Conservation (phyloP, 2,329 filamentous ascomycete genomes). For the Aspergillus ochraceoroseus region DNA sequence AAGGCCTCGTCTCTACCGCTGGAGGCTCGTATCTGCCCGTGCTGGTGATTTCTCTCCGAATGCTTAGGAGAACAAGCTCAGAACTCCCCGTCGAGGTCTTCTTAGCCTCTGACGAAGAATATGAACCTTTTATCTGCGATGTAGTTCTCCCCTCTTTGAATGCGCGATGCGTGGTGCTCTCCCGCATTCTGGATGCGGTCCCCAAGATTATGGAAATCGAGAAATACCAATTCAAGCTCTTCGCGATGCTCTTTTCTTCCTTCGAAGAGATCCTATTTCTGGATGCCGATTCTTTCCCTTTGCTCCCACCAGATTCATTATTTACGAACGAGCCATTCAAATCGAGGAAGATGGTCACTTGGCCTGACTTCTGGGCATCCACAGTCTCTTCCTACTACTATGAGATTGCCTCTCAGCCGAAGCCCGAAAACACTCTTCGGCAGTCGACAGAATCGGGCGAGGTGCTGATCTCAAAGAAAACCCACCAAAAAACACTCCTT, state of each 20-base stretch:
- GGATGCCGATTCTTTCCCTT: constrained; percentile 47
- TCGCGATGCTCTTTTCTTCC: constrained; percentile 48
- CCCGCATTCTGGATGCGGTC: constrained; percentile 37
- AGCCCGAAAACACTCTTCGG: constrained; percentile 22
- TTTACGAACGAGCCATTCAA: constrained; percentile 43
- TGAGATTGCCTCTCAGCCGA: constrained; percentile 33
- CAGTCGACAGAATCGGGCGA: constrained; percentile 45
- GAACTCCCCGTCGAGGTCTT: constrained; percentile 46
- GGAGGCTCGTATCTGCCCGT: constrained; percentile 43
- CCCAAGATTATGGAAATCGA: constrained; percentile 32
- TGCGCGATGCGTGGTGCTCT: constrained; percentile 44
- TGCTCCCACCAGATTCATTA: constrained; percentile 41
- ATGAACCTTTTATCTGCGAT: constrained; percentile 43
- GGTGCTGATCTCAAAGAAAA: constrained; percentile 43
- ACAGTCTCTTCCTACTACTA: constrained; percentile 40
- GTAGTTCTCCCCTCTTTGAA: constrained; percentile 42
- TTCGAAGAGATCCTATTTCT: constrained; percentile 49
- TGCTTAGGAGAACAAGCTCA: constrained; percentile 44
- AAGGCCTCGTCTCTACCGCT: constrained; percentile 47
- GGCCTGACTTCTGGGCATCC: constrained; percentile 48
- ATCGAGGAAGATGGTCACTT: constrained; percentile 42
- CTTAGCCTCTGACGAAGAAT: constrained; percentile 39
- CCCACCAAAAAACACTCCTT: constrained; percentile 42
- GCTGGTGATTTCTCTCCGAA: constrained; percentile 43
- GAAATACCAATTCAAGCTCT: constrained; percentile 47